These are phyloP conservation scores for Aspergillus fijiensis DNA, from an alignment of 2,329 filamentous ascomycete species.

Conservation along the genomic window DNA sequence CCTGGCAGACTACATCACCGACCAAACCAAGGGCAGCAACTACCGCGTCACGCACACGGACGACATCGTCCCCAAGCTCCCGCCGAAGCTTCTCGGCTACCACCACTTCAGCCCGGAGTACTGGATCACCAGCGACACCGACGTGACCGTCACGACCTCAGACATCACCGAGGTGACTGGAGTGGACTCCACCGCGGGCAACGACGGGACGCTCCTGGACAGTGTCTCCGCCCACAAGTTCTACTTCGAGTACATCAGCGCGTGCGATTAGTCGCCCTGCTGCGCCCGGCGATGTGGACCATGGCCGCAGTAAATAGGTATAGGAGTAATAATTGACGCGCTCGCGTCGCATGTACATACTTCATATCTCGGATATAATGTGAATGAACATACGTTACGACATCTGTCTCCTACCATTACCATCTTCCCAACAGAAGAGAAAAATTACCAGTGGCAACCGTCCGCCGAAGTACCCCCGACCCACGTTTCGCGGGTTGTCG, in stretches of 20 bases:
- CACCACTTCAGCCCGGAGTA: constrained; percentile 35
- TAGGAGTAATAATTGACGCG: not conserved
- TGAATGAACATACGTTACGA: not conserved
- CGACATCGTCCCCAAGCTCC: constrained; percentile 35
- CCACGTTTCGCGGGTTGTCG: not conserved
- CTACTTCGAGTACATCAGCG: constrained; percentile 21
- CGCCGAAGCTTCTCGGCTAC: constrained; percentile 26
- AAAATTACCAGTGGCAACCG: no score
- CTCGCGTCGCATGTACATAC: not conserved
- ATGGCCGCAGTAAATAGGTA: not conserved
- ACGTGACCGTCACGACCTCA: constrained; percentile 21
- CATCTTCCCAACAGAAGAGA: no score
- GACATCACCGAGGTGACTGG: constrained; percentile 29
- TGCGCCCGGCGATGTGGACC: no score
- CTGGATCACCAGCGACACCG: constrained; percentile 30
- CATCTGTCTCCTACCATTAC: not conserved
- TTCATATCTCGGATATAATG: not conserved
- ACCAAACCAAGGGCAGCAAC: constrained; percentile 23
- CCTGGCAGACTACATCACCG: constrained; percentile 33
- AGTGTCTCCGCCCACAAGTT: constrained; percentile 28
- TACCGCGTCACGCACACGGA: constrained; percentile 37
- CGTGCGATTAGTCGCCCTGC: not conserved
- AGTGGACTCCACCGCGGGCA: constrained; percentile 26
- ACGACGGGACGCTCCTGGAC: constrained; percentile 23
- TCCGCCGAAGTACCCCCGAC: not conserved